Conservation (phyloP, 2,329 filamentous ascomycete species). For the Fusarium sp. region DNA sequence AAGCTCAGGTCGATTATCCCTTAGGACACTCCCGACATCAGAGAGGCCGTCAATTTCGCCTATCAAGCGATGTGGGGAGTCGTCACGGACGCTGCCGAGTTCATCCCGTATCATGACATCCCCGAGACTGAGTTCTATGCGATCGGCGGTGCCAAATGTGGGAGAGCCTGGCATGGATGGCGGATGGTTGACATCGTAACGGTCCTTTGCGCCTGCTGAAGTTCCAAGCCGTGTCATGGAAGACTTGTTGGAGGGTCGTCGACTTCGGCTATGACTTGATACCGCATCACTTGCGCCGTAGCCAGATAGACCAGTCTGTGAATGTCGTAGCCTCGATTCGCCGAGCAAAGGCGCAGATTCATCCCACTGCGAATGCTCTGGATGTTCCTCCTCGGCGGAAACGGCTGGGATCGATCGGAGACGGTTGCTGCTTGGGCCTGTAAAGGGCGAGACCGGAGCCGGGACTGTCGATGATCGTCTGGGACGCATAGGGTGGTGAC, state of each 20-base stretch:
- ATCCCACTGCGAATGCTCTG: constrained; percentile 56
- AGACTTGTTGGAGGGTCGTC: constrained; percentile 63
- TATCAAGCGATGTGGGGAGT: constrained; percentile 45
- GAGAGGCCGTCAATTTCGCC: constrained; percentile 49
- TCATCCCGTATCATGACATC: constrained; percentile 79
- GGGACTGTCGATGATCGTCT: constrained; percentile 68
- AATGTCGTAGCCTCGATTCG: constrained; percentile 42
- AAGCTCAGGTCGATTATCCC: constrained; percentile 46
- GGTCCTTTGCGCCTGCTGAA: constrained; percentile 53
- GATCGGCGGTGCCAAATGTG: constrained; percentile 60
- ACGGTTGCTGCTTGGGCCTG: constrained; percentile 47
- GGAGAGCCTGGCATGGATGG: constrained; percentile 76
- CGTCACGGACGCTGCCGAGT: constrained; percentile 55
- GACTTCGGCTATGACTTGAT: constrained; percentile 52
- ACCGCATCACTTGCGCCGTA: constrained; percentile 59
- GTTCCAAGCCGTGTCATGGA: constrained; percentile 58
- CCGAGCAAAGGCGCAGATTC: constrained; percentile 69
- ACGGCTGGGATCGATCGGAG: constrained; percentile 51
- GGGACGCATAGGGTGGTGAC: constrained; percentile 71
- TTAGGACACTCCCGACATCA: constrained; percentile 39
- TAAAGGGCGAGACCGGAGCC: constrained; percentile 49
- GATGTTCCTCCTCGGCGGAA: constrained; percentile 61
- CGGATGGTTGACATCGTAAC: constrained; percentile 75
- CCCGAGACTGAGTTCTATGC: constrained; percentile 69
- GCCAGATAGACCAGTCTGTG: constrained; percentile 43